Evolutionary conservation across 257 asterid genomes (phyloP), one percentile per base, ranked within the genome.

Genomic region (Pogostemon cablin): DNA sequence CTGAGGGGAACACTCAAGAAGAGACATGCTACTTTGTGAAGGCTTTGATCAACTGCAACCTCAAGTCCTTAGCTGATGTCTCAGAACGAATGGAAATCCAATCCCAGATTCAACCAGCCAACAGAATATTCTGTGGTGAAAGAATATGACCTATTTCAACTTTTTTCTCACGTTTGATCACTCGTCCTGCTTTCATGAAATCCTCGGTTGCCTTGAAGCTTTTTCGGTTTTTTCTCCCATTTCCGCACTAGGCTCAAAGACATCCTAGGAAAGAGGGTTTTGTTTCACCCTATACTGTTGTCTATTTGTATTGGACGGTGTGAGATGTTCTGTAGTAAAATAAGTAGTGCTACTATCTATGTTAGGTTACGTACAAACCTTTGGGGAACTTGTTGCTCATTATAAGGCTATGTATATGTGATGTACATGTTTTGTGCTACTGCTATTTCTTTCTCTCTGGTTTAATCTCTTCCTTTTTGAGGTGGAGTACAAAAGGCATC

Each of bases 11-110:
- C 49, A 92, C 96, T 9, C 80, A 72, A 68, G 98, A 91, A 4
- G 98, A 91, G 67, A 89, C 98, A 0, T 83, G 90, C 87, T 89
- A 82, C 88, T 91, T 91, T 61, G 98, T 91, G 68, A 89, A 76
- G 32, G 93, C 95, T 62, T 77, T 89, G 2, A 89, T 91, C 69
- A 89, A 81, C 72, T 89, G 96, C 82, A 91, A 91, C 81, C 96
- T 91, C 75, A 92, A 89, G 72, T 81, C 92, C 44, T 65, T 89
- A 73, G 93, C 98, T 7, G 95, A 85, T 70, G 78, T 89, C 55
- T 92, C 98, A 0, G 96, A 86, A 72, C 83, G 96, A 74, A 92
- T 85, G 96, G 88, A 92, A 2, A 74, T 79, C 81, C 92, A 79
- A 49, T 80, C 72, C 65, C 49, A 12, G 46, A 75, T 63, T 62